Evolutionary conservation across 306 rosid species (phyloP), one percentile per base, ranked within the genome.

Genomic region (Prunus kanzakura): DNA sequence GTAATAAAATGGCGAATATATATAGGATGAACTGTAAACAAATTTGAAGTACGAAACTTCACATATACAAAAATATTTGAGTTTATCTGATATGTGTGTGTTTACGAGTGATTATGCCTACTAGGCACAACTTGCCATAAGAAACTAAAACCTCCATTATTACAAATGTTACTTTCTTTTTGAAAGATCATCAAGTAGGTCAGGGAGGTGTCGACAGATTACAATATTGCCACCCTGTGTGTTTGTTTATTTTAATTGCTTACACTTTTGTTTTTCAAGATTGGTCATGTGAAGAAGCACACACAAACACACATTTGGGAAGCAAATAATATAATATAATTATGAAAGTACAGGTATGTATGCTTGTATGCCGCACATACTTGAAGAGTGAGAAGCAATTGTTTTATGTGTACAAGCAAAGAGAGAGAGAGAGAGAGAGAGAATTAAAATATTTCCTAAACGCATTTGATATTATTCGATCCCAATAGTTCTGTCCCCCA

Each of bases 401-500:
- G 4, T 57, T 73, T 56, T 67, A 58, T 11, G 67, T 19, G 54
- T 51, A 3, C 47, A 45, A 56, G 18, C 52, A 56, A 18, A 25
- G 12, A 32, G 20, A 20, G 20, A 20, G 49, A 51, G 12, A 32
- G 49, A 51, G 20, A 35, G 3, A 38, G 0, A 72, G 19, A 68
- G 8, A 13, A 35, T 7, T 16, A 12, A 72, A 67, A 49, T 56
- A 30, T 14, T 1, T 20, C 23, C 25, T 4, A 10, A 27, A 16
- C 35, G 74, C 58, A 74, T 62, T 80, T 22, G 56, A 49, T 32
- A 62, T 67, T 74, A 67, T 80, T 68, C 25, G 76, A 80, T 68
- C 73, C 76, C 73, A 43, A 72, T 47, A 63, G 20, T 49, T 52
- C 2, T 72, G 82, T 64, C 57, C 75, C 71, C 76, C 51, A 50